These are phyloP conservation scores for Crithidia mellificae DNA, from an alignment of 208 protist species.

Conservation along the genomic window DNA sequence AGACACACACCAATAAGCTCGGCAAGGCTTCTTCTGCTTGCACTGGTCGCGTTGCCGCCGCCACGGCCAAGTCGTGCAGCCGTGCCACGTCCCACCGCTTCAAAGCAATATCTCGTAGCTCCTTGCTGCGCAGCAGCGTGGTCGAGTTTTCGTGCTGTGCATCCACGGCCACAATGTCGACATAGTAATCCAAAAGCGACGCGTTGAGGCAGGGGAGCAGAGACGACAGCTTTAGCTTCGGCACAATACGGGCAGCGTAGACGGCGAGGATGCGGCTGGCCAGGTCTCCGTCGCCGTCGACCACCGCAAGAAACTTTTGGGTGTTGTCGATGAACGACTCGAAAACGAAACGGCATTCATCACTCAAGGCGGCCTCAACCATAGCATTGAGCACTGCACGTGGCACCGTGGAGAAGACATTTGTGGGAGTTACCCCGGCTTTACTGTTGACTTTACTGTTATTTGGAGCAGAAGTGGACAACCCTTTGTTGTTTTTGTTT, in stretches of 20 bases:
- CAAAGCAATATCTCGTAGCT: constrained; percentile 18
- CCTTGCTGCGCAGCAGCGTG: constrained; percentile 23
- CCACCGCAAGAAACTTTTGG: constrained; percentile 49
- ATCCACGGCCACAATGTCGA: constrained; percentile 48
- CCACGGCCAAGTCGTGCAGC: constrained; percentile 3
- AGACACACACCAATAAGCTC: constrained; percentile 24
- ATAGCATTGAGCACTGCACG: constrained; percentile 42
- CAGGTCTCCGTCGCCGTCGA: constrained; percentile 51
- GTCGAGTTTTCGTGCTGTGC: not conserved
- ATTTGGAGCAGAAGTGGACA: too few relatives aligned
- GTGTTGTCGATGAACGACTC: constrained; percentile 59
- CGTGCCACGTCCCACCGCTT: constrained; percentile 18
- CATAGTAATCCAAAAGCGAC: constrained; percentile 52
- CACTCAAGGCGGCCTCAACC: constrained; percentile 43
- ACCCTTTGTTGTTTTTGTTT: too few relatives aligned
- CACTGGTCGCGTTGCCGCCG: constrained; percentile 11
- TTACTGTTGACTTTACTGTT: too few relatives aligned
- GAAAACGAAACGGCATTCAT: constrained; percentile 53
- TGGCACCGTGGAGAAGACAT: constrained; percentile 23
- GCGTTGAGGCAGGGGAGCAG: constrained; percentile 56
- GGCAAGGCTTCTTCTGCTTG: constrained; percentile 15
- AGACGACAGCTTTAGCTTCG: constrained; percentile 45
- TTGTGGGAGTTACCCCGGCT: too few relatives aligned
- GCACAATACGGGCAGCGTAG: constrained; percentile 53
- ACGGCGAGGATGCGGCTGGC: constrained; percentile 52